Percentiles rank a stretch among this genome's conserved stretches.
Conservation (phyloP, 2,329 filamentous ascomycete genomes). For the Arthroderma uncinatum region DNA sequence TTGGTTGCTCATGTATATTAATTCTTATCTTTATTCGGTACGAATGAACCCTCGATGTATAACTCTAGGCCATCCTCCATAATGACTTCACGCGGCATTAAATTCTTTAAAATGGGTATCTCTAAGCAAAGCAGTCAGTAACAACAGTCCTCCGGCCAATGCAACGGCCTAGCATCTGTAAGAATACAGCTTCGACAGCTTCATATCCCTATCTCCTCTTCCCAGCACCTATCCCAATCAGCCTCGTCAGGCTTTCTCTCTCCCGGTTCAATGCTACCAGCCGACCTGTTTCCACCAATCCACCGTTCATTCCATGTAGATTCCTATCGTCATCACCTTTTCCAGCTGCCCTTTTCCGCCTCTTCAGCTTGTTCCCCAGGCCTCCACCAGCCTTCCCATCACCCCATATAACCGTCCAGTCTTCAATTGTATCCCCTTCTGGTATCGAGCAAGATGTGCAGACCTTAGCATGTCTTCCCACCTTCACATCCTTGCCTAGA, state of each 20-base stretch:
- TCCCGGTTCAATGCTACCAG: slow-evolving; percentile 55
- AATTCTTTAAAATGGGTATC: background rate
- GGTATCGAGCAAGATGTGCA: slow-evolving; percentile 52
- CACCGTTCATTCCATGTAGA: slow-evolving; percentile 12
- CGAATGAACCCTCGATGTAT: background rate
- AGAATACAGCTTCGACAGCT: background rate
- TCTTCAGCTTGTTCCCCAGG: slow-evolving; percentile 22
- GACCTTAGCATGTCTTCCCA: slow-evolving; percentile 54
- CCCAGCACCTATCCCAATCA: slow-evolving; percentile 39
- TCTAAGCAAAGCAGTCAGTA: background rate
- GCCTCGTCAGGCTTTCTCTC: slow-evolving; percentile 53
- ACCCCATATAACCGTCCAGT: slow-evolving; percentile 60
- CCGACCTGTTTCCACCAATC: slow-evolving; percentile 50
- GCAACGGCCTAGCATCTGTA: background rate
- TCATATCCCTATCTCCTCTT: slow-evolving; percentile 6
- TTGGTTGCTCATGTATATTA: slow-evolving; percentile 4
- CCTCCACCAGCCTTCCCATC: slow-evolving; percentile 34
- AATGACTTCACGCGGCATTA: background rate
- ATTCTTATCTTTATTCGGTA: background rate
- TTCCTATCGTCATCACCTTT: slow-evolving; percentile 7
- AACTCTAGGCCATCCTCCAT: background rate
- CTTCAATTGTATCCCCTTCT: slow-evolving; percentile 49
- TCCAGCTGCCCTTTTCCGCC: slow-evolving; percentile 30
- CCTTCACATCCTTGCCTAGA: slow-evolving; percentile 24
- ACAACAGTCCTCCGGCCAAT: background rate